phyloP scores from a whole-genome alignment of 768 basidiomycete species.

The Tulasnella sp. region DNA sequence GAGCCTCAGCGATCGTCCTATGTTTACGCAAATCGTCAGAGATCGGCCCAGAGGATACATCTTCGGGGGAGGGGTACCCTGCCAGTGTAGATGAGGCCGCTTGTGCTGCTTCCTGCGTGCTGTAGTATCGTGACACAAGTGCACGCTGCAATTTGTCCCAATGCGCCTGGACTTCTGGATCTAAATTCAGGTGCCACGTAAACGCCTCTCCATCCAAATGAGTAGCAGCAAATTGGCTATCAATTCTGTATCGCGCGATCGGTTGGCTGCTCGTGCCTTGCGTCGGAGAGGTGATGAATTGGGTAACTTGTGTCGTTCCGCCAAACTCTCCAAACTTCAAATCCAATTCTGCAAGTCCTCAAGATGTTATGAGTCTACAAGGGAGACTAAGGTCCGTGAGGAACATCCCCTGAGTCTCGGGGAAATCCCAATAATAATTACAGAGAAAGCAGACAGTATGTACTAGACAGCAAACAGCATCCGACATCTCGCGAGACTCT shows the following conservation, averaged over 20 bases:
- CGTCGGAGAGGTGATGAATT: constrained; percentile 18
- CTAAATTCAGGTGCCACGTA: not conserved
- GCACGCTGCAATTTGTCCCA: constrained; percentile 10
- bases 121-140: not conserved
- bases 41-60: not conserved
- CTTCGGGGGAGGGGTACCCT: not conserved
- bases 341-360: not conserved
- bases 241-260: not conserved
- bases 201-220: not conserved
- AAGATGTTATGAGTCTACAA: too few species aligned
- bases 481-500: too few species aligned
- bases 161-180: not conserved
- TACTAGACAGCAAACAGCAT: too few species aligned
- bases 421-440: too few species aligned
- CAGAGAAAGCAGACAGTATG: too few species aligned
- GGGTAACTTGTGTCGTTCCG: not conserved
- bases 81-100: not conserved
- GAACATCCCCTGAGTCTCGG: too few species aligned
- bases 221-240: not conserved
- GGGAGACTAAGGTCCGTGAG: too few species aligned
- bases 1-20: not conserved
- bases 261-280: not conserved
- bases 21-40: not conserved
- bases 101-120: not conserved
- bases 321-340: not conserved